Evolutionary conservation across 306 rosid species (phyloP).

Genomic region (Leucaena leucocephala): DNA sequence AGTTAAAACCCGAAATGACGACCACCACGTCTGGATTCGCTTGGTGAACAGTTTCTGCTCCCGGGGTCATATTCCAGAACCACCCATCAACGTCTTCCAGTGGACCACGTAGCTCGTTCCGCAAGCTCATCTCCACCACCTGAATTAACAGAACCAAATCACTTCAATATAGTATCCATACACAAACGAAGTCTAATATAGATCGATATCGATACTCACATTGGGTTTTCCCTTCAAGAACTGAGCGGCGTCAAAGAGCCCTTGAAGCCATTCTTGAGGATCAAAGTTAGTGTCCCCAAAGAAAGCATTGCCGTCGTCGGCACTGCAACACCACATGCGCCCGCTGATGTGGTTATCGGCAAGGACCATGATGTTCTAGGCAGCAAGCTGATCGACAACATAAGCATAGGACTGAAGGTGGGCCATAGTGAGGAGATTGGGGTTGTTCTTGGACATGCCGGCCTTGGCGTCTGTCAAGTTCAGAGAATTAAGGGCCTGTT

Average conservation of each 20-base stretch:
- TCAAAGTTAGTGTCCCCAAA: slow-evolving; percentile 33
- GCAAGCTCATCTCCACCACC: slow-evolving; percentile 43
- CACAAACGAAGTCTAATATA: not conserved
- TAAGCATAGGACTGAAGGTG: slow-evolving; percentile 11
- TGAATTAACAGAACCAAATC: not conserved
- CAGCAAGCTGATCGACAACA: slow-evolving; percentile 30
- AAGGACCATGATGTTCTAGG: slow-evolving; percentile 16
- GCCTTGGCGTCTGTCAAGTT: not conserved
- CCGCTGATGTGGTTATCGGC: slow-evolving; percentile 40
- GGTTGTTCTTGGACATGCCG: slow-evolving; percentile 11
- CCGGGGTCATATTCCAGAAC: slow-evolving; percentile 11
- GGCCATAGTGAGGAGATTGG: slow-evolving; percentile 10
- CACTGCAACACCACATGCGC: slow-evolving; percentile 38
- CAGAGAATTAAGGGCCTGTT: not conserved
- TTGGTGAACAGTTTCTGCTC: slow-evolving; percentile 29
- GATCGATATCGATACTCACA: not conserved
- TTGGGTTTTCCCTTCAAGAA: slow-evolving; percentile 7
- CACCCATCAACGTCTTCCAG: slow-evolving; percentile 7
- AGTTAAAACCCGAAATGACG: slow-evolving; percentile 30
- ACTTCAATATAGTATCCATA: no score
- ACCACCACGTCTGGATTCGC: slow-evolving; percentile 26
- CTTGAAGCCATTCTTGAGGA: slow-evolving; percentile 38
- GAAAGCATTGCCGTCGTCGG: slow-evolving; percentile 35
- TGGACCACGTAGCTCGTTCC: slow-evolving; percentile 38
- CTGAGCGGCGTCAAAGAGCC: slow-evolving; percentile 32